Conservation (phyloP, 2,329 filamentous ascomycete species). For the Claviceps lovelessii region DNA sequence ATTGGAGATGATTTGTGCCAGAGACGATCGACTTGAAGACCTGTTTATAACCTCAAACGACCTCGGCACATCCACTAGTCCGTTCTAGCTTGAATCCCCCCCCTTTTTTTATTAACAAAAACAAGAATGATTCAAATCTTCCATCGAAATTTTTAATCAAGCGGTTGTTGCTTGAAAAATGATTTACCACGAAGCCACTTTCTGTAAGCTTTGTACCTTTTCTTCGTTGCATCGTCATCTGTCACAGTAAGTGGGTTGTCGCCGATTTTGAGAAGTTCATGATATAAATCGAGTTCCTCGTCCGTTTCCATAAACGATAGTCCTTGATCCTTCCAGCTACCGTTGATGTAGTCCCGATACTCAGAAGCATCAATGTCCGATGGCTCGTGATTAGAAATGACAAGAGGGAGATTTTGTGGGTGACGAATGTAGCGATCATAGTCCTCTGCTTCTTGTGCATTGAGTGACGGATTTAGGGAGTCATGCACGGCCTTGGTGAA, state of each 20-base stretch:
- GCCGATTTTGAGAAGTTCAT: slow-evolving; percentile 59
- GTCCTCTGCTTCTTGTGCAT: slow-evolving; percentile 61
- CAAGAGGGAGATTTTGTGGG: slow-evolving; percentile 75
- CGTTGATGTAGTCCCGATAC: slow-evolving; percentile 68
- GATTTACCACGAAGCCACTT: slow-evolving; percentile 94
- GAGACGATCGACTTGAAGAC: background rate
- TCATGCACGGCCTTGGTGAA: slow-evolving; percentile 74
- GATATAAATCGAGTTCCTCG: slow-evolving; percentile 44
- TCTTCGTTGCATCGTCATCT: slow-evolving; percentile 76
- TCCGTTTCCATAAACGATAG: slow-evolving; percentile 37
- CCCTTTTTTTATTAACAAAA: too few relatives aligned
- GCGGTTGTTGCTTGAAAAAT: slow-evolving; percentile 79
- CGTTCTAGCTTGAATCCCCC: background rate
- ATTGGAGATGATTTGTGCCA: background rate
- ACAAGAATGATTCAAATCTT: background rate
- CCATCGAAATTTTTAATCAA: slow-evolving; percentile 27
- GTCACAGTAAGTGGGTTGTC: slow-evolving; percentile 80
- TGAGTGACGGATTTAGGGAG: slow-evolving; percentile 74
- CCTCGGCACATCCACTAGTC: background rate
- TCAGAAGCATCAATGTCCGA: slow-evolving; percentile 47
- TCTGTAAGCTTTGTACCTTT: slow-evolving; percentile 89
- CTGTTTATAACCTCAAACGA: background rate
- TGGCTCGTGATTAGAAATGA: slow-evolving; percentile 54
- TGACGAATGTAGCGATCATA: slow-evolving; percentile 83
- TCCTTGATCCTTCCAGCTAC: slow-evolving; percentile 46